phyloP scores from a whole-genome alignment of 371 early-diverging fungal species.

The Mucor piriformis region DNA sequence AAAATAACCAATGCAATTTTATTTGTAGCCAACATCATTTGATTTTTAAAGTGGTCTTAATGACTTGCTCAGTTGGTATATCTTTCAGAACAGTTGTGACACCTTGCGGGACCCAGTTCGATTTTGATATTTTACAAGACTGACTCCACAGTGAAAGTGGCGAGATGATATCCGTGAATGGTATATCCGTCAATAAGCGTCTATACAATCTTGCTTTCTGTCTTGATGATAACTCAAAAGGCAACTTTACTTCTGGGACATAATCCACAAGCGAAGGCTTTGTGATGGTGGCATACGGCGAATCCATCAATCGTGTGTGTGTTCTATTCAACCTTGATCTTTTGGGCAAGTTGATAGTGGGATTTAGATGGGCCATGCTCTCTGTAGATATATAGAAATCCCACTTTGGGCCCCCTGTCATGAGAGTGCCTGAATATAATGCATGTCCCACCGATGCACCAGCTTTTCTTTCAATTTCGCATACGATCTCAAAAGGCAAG shows the following conservation, averaged over 20 bases:
- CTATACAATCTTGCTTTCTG: slow-evolving; percentile 32
- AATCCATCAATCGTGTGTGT: slow-evolving; percentile 7
- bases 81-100: slow-evolving; percentile 11
- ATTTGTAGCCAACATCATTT: no score
- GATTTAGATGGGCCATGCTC: slow-evolving; percentile 11
- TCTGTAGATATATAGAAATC: slow-evolving; percentile 20
- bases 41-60: slow-evolving; percentile 7
- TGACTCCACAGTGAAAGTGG: slow-evolving; percentile 24
- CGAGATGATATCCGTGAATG: slow-evolving; percentile 22
- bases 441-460: slow-evolving; percentile 22
- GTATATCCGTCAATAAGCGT: slow-evolving; percentile 29
- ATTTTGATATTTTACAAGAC: slow-evolving; percentile 16
- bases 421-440: background rate
- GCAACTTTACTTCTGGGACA: background rate
- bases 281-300: slow-evolving; percentile 15
- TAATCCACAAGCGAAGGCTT: background rate
- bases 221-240: slow-evolving; percentile 5
- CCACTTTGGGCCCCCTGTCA: slow-evolving; percentile 40
- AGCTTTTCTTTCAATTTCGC: slow-evolving; percentile 44
- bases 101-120: slow-evolving; percentile 25
- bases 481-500: slow-evolving; percentile 42
- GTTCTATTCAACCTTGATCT: slow-evolving; percentile 5
- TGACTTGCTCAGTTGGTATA: slow-evolving; percentile 10
- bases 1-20: no score
- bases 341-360: slow-evolving; percentile 3